Conservation (phyloP, 768 basidiomycete genomes). For the Cyclocybe aegerita region DNA sequence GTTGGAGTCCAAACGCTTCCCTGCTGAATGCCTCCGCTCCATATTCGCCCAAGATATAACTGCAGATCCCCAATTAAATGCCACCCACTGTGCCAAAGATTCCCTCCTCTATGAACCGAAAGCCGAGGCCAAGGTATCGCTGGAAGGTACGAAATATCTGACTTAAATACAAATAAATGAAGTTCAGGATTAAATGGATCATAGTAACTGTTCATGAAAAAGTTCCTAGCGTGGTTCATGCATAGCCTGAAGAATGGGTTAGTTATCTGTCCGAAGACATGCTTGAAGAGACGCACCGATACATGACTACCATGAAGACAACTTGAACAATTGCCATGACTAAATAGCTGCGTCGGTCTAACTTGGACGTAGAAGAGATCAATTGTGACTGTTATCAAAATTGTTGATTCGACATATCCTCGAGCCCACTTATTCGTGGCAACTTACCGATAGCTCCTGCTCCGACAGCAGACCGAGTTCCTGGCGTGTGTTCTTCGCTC, state of each 20-base stretch:
- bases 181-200: constrained; percentile 78
- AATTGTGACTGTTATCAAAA: not conserved
- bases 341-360: constrained; percentile 18
- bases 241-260: constrained; percentile 39
- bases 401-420: no score
- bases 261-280: not conserved
- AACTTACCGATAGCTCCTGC: not conserved
- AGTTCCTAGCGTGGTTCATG: constrained; percentile 43
- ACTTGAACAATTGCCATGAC: constrained; percentile 38
- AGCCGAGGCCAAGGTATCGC: constrained; percentile 27
- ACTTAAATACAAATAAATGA: constrained; percentile 49
- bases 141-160: constrained; percentile 34
- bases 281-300: constrained; percentile 44
- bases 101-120: constrained; percentile 34
- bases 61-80: constrained; percentile 12
- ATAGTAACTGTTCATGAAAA: constrained; percentile 75
- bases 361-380: constrained; percentile 4
- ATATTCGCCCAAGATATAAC: constrained; percentile 15
- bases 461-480: constrained; percentile 1
- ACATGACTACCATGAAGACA: constrained; percentile 49
- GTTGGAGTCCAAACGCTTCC: constrained; percentile 16
- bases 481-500: constrained; percentile 35
- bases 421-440: no score
- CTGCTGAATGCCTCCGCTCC: constrained; percentile 10
- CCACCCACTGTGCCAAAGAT: constrained; percentile 19